Conservation (phyloP, 768 basidiomycete species). For the Cubamyces lactineus region DNA sequence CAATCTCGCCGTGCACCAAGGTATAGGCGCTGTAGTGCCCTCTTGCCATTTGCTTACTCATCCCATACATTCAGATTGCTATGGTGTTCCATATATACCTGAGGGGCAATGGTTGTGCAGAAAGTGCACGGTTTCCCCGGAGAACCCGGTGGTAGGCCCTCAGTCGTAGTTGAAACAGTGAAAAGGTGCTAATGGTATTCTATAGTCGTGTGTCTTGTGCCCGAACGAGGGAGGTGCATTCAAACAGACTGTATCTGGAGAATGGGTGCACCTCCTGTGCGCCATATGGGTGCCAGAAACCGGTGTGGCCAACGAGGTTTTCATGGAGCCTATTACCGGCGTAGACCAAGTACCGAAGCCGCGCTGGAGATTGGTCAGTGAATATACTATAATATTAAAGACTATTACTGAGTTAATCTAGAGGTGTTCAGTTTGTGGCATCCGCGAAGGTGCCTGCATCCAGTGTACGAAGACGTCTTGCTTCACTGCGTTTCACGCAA, state of each 20-base stretch:
- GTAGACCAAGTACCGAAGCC: constrained; percentile 86
- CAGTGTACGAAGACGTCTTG: constrained; percentile 92
- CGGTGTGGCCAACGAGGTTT: constrained; percentile 88
- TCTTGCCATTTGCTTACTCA: not conserved
- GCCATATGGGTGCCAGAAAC: constrained; percentile 98
- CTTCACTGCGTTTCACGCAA: constrained; percentile 92
- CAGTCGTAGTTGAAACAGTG: not conserved
- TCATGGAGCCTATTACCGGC: constrained; percentile 97
- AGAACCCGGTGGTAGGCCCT: constrained; percentile 86
- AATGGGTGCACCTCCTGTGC: constrained; percentile 96
- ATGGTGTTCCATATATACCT: constrained; percentile 98
- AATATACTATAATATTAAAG: not conserved
- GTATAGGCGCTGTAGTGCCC: constrained; percentile 43
- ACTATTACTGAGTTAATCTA: constrained; percentile 14
- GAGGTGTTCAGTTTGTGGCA: constrained; percentile 69
- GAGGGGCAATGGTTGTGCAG: constrained; percentile 99
- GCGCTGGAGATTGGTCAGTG: constrained; percentile 89
- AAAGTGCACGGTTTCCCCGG: constrained; percentile 97
- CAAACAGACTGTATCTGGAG: constrained; percentile 90
- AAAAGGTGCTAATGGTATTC: not conserved
- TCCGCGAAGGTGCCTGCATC: constrained; percentile 83
- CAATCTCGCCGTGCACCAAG: constrained; percentile 99
- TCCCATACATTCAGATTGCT: constrained; percentile 72
- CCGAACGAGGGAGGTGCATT: constrained; percentile 98
- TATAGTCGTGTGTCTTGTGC: constrained; percentile 90